These are phyloP conservation scores for Fragilaria radians DNA, from an alignment of 108 stramenopile genomes.

Conservation along the genomic window DNA sequence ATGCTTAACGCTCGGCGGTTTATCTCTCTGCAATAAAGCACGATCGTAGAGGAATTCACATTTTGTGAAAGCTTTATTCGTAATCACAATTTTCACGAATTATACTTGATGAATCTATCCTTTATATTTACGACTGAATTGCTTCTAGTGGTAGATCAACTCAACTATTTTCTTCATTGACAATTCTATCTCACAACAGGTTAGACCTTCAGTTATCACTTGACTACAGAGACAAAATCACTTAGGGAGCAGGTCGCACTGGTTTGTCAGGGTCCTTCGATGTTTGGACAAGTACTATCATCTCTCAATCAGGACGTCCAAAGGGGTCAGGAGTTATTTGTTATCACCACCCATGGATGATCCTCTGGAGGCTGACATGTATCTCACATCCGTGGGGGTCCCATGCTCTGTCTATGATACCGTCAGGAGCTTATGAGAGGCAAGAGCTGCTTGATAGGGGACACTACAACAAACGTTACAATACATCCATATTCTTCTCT, in stretches of 20 bases:
- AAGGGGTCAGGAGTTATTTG: conserved; percentile 57
- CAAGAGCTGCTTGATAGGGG: conserved; percentile 66
- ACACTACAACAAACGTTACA: conserved; percentile 80
- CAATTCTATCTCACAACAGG: too few relatives aligned
- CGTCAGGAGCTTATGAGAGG: conserved; percentile 72
- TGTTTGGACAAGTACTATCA: conserved; percentile 45
- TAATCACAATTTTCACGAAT: too few relatives aligned
- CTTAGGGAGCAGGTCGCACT: conserved; percentile 84
- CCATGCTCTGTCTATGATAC: conserved; percentile 85
- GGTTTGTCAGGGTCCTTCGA: conserved; percentile 71
- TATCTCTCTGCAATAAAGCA: too few relatives aligned
- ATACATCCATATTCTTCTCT: conserved; percentile 54
- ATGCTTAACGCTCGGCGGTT: too few relatives aligned
- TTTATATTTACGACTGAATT: too few relatives aligned
- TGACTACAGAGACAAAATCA: conserved; percentile 82
- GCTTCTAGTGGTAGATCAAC: too few relatives aligned
- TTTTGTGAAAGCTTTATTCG: too few relatives aligned
- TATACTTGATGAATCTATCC: too few relatives aligned
- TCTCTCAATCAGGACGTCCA: conserved; percentile 57
- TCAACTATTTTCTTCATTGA: too few relatives aligned
- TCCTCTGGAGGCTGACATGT: conserved; percentile 85
- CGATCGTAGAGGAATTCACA: too few relatives aligned
- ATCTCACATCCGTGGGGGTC: conserved; percentile 83
- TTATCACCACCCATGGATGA: conserved; percentile 75
- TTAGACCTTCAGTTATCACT: too few relatives aligned